These are phyloP conservation scores for Grosmannia serpens DNA, from an alignment of 2,329 filamentous ascomycete genomes.

Conservation along the genomic window DNA sequence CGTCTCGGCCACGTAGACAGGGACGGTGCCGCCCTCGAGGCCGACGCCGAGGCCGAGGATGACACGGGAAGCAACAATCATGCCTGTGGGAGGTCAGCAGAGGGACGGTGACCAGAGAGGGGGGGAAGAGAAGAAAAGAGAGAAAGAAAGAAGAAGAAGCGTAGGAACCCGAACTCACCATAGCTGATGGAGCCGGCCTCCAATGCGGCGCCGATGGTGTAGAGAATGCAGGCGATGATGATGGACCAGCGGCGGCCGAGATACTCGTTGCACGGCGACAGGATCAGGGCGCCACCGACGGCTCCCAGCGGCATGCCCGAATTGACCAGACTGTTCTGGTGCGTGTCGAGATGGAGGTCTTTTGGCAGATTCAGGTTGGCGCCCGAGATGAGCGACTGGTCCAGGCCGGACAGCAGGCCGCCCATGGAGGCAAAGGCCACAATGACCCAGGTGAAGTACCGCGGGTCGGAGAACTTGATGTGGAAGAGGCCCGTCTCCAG, in stretches of 20 bases:
- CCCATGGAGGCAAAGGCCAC: slow-evolving; percentile 67
- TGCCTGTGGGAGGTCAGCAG: slow-evolving; percentile 22
- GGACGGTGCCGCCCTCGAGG: slow-evolving; percentile 62
- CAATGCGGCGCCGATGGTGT: slow-evolving; percentile 57
- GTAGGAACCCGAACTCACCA: slow-evolving; percentile 16
- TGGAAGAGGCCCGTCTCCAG: slow-evolving; percentile 22
- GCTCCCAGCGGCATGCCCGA: slow-evolving; percentile 62
- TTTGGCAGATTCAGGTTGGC: slow-evolving; percentile 55
- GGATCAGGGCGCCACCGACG: slow-evolving; percentile 55
- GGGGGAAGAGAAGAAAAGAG: background rate
- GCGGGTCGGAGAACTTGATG: slow-evolving; percentile 26
- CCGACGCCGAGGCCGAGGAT: slow-evolving; percentile 61
- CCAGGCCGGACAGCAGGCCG: slow-evolving; percentile 58
- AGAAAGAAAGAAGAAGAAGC: background rate
- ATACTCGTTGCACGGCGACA: slow-evolving; percentile 56
- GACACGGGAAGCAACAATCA: slow-evolving; percentile 58
- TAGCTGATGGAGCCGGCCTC: slow-evolving; percentile 58
- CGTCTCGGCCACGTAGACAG: slow-evolving; percentile 63
- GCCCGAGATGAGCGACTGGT: slow-evolving; percentile 62
- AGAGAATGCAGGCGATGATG: slow-evolving; percentile 55
- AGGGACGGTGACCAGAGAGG: too few relatives aligned
- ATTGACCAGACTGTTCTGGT: slow-evolving; percentile 55
- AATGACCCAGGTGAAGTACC: slow-evolving; percentile 54
- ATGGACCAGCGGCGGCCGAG: slow-evolving; percentile 58
- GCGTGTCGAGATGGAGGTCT: slow-evolving; percentile 41